Evolutionary conservation across 345 rosid genomes (phyloP).

Genomic region (Lumnitzera racemosa): DNA sequence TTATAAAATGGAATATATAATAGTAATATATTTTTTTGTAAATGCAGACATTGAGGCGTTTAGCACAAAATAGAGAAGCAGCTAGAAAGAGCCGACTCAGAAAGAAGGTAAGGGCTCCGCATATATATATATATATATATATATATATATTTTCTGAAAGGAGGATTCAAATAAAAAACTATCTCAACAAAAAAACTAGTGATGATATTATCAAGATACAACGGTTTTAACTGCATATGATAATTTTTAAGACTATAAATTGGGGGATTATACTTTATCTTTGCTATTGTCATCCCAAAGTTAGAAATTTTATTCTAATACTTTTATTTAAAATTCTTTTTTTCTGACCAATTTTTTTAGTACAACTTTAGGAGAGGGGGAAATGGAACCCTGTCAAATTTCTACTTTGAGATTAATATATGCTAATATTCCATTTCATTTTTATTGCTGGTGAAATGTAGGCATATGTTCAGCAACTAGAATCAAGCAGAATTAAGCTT

Average conservation of each 20-base stretch:
- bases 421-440: not conserved
- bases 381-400: too few species aligned
- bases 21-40: not conserved
- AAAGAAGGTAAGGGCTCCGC: slow-evolving; percentile 49
- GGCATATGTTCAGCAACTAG: slow-evolving; percentile 52
- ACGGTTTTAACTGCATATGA: too few species aligned
- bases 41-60: slow-evolving; percentile 76
- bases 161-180: too few species aligned
- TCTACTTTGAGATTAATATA: too few species aligned
- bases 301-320: not conserved
- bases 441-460: slow-evolving; percentile 15
- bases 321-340: not conserved
- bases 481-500: slow-evolving; percentile 36
- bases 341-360: too few species aligned
- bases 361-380: too few species aligned
- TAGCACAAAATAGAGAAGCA: slow-evolving; percentile 99
- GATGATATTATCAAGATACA: too few species aligned
- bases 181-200: too few species aligned
- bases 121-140: too few species aligned
- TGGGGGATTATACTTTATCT: not conserved
- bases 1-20: too few species aligned
- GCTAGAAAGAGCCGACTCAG: slow-evolving; percentile 96
- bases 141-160: too few species aligned
- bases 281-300: not conserved
- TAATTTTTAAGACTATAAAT: not conserved